Evolutionary conservation across 2,329 filamentous ascomycete species (phyloP), one percentile per base, ranked within the genome.

Genomic region (Fusarium nygamai): DNA sequence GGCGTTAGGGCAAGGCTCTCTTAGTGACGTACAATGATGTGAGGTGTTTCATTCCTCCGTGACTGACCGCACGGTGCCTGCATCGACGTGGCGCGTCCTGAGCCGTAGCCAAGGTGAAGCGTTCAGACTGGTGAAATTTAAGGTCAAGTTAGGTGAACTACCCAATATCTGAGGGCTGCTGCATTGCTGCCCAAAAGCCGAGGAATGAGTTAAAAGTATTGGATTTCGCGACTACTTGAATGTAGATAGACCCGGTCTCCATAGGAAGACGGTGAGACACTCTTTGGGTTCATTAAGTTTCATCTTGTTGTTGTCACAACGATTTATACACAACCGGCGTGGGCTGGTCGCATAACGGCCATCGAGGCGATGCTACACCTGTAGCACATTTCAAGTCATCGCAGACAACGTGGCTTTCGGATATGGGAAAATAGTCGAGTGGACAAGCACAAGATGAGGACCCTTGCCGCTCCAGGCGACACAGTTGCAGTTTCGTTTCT

Each of bases 151-250:
- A 24, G 36, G 41, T n/a, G 24, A 47, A 59, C 46, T 64, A 43
- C 33, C n/a, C 16, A 39, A 41, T 17, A 41, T 50, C n/a, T 46
- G 31, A 59, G 39, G 29, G 41, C 39, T 58, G 33, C 46, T 70
- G 64, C 71, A 62, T 76, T 76, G 67, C 67, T 74, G 67, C 71
- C 73, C 73, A 72, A 72, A 39, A 14, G 43, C 19, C 31, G 29
- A 54, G 60, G 24, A 47, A 59, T 56, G 29, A 51, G 14, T 31
- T 41, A 46, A 56, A 36, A 59, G 34, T 24, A 20, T n/a, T 63
- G 39, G 17, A n/a, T n/a, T 10, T 69, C 10, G 43, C 34, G 22
- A 20, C 41, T 53, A 29, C 60, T 66, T 72, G 65, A 75, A 38
- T 60, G 41, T 61, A 61, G 58, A 48, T 44, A 43, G 44, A 48